Evolutionary conservation across 2,329 filamentous ascomycete species (phyloP).

Genomic region (Colletotrichum trifolii): DNA sequence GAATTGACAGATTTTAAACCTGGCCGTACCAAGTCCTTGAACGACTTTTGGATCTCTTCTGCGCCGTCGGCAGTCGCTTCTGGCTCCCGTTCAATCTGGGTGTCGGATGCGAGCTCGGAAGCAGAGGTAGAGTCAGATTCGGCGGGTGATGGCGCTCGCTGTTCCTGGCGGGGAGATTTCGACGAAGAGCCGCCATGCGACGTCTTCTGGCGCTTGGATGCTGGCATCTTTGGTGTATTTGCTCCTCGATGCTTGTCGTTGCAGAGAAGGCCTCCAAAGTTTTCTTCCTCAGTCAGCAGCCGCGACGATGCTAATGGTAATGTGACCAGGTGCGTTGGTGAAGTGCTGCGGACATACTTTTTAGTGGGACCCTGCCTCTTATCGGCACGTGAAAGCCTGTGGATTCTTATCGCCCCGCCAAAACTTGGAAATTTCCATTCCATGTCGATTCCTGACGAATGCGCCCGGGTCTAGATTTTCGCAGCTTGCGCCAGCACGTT

Average conservation of each 20-base stretch:
- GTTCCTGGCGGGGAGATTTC: conserved; percentile 1
- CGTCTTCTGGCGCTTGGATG: conserved; percentile 21
- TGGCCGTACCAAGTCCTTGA: conserved; percentile 69
- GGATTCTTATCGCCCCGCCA: conserved; percentile 1
- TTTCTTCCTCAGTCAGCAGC: too few species aligned
- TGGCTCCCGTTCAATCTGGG: conserved; percentile 27
- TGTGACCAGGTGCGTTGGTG: neutral
- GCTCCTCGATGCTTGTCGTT: too few species aligned
- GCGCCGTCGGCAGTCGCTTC: conserved; percentile 43
- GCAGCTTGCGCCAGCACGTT: too few species aligned
- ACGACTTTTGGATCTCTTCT: conserved; percentile 63
- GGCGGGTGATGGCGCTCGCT: conserved; percentile 13
- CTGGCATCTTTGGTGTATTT: conserved; percentile 10
- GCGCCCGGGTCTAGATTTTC: too few species aligned
- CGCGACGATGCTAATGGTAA: too few species aligned
- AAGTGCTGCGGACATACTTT: conserved; percentile 3
- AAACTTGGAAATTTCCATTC: neutral
- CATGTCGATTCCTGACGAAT: neutral
- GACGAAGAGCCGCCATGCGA: conserved; percentile 10
- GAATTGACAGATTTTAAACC: neutral
- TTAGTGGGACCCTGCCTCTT: conserved; percentile 12
- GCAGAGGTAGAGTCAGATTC: conserved; percentile 4
- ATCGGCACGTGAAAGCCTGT: conserved; percentile 19
- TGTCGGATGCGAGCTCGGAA: too few species aligned
- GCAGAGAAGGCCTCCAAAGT: too few species aligned